Percentiles rank a stretch among this genome's conserved stretches.
Evolutionary conservation across 2,329 filamentous ascomycete genomes (phyloP).

Genomic region (Talaromyces funiculosus): DNA sequence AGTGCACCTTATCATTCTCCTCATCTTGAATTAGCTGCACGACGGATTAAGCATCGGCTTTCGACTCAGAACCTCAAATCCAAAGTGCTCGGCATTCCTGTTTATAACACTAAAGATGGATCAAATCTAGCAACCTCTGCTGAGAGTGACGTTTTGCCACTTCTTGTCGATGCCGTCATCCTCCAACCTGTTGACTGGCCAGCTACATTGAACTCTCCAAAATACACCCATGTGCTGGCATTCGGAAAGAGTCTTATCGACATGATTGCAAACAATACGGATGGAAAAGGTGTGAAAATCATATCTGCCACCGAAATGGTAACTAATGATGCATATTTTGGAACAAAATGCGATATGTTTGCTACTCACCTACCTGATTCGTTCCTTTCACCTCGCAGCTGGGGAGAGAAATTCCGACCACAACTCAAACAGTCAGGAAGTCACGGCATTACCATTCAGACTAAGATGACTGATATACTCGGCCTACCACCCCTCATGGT

Average conservation of each 20-base stretch:
- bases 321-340: background rate
- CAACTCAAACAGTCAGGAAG: conserved; percentile 79
- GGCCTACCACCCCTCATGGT: conserved; percentile 83
- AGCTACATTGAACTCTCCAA: background rate
- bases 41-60: background rate
- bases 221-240: background rate
- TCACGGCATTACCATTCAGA: conserved; percentile 86
- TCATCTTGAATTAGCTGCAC: conserved; percentile 25
- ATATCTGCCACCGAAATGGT: conserved; percentile 1
- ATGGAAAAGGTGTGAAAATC: background rate
- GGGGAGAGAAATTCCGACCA: conserved; percentile 56
- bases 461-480: conserved; percentile 88
- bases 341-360: background rate
- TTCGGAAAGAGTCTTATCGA: background rate
- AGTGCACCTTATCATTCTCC: conserved; percentile 38
- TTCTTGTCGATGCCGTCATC: background rate
- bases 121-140: background rate
- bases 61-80: background rate
- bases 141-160: background rate
- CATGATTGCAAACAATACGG: background rate
- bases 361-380: background rate
- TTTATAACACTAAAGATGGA: background rate
- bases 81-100: background rate
- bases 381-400: background rate
- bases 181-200: conserved; percentile 1